phyloP scores from a whole-genome alignment of 176 grass and related monocot genomes.

The Tillandsia fasciculata region DNA sequence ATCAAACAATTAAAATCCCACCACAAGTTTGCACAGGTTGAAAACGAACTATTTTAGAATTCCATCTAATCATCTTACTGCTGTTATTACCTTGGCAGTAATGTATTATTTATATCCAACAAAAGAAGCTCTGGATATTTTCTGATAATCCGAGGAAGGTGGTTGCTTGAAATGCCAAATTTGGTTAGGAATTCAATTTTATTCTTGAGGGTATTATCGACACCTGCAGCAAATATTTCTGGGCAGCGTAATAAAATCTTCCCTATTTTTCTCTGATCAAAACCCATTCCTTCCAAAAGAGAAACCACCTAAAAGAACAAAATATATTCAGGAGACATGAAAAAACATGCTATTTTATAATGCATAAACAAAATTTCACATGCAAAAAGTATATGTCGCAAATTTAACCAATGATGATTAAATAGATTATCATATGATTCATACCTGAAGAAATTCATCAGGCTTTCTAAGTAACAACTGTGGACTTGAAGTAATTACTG shows the following conservation, averaged over 20 bases:
- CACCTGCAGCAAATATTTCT: conserved; percentile 65
- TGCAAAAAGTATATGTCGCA: background rate
- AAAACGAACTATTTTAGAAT: background rate
- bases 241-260: conserved; percentile 57
- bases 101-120: conserved; percentile 51
- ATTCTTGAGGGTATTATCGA: conserved; percentile 69
- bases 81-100: conserved; percentile 58
- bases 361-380: background rate
- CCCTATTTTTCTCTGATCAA: conserved; percentile 39
- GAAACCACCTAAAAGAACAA: conserved; percentile 34
- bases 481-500: conserved; percentile 77
- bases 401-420: background rate
- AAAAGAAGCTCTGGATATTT: conserved; percentile 86
- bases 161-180: conserved; percentile 56
- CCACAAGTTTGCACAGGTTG: background rate
- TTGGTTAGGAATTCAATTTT: conserved; percentile 62
- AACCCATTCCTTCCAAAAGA: conserved; percentile 59
- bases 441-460: conserved; percentile 59
- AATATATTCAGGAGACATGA: conserved; percentile 7
- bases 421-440: background rate
- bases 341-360: background rate
- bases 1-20: background rate
- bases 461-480: conserved; percentile 81
- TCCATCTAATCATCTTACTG: background rate
- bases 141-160: conserved; percentile 62